These are phyloP conservation scores for Pseudopediastrum boryanum DNA, from an alignment of 139 green algal genomes.

Conservation along the genomic window DNA sequence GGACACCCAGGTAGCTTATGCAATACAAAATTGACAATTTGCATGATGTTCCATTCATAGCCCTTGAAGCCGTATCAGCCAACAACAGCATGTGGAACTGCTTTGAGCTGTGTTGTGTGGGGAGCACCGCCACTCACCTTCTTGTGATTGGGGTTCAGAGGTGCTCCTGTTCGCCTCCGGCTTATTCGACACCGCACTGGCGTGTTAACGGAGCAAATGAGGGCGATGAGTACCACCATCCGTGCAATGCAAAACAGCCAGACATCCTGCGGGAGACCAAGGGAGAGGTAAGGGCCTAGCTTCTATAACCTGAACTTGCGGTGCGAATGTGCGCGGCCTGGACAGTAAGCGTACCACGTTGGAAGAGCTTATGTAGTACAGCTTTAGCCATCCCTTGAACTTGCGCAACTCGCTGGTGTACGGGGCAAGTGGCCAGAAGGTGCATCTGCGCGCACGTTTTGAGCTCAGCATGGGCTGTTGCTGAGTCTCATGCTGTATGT, in stretches of 20 bases:
- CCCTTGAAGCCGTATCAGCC: not conserved
- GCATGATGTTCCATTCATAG: not conserved
- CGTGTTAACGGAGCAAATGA: constrained; percentile 7
- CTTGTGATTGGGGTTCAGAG: constrained; percentile 1
- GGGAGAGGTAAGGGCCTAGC: too few relatives aligned
- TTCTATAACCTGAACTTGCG: not conserved
- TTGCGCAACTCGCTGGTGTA: constrained; percentile 21
- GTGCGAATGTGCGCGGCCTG: not conserved
- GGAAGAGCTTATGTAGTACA: constrained; percentile 46
- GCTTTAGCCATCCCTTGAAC: constrained; percentile 24
- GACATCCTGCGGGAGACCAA: constrained; percentile 44
- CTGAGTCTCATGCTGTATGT: not conserved
- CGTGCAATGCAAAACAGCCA: constrained; percentile 40
- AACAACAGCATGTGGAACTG: not conserved
- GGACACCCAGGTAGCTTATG: not conserved
- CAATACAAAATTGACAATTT: not conserved
- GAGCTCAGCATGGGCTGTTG: not conserved
- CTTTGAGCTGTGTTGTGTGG: constrained; percentile 1
- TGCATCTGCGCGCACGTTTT: constrained; percentile 8
- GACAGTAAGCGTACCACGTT: constrained; percentile 46
- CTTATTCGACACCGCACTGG: not conserved
- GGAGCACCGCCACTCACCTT: constrained; percentile 15
- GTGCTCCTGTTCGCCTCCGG: not conserved
- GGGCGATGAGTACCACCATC: not conserved
- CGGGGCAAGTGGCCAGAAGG: constrained; percentile 48